A percentile compares a stretch with the other conserved stretches of the same genome.
These are phyloP conservation scores for Biscogniauxia sp. DNA, from an alignment of 2,329 filamentous ascomycete species.

Conservation along the genomic window DNA sequence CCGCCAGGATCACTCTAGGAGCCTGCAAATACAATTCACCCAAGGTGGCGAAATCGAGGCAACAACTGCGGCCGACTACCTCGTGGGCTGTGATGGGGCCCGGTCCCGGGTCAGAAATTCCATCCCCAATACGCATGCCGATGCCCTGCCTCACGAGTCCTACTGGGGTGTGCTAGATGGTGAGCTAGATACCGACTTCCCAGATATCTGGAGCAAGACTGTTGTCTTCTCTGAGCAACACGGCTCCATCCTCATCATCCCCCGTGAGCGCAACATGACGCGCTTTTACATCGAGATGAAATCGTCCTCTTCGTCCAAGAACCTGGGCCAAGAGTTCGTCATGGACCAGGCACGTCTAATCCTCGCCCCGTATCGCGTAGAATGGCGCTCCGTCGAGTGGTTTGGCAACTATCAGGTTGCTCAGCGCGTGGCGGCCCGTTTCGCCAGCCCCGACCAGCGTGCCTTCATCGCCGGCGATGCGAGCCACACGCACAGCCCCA, in stretches of 20 bases:
- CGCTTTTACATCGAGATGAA: slow-evolving; percentile 61
- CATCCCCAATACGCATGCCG: slow-evolving; percentile 49
- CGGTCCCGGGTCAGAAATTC: slow-evolving; percentile 67
- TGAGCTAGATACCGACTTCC: slow-evolving; percentile 68
- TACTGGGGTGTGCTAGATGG: slow-evolving; percentile 73
- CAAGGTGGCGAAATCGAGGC: slow-evolving; percentile 31
- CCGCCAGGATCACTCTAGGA: slow-evolving; percentile 36
- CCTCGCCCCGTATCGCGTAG: slow-evolving; percentile 55
- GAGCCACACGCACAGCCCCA: slow-evolving; percentile 62
- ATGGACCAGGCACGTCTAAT: slow-evolving; percentile 64
- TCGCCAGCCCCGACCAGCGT: slow-evolving; percentile 58
- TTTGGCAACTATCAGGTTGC: slow-evolving; percentile 72
- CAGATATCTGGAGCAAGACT: slow-evolving; percentile 73
- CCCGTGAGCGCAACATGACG: slow-evolving; percentile 70
- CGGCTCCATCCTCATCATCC: slow-evolving; percentile 71
- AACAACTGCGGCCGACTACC: slow-evolving; percentile 45
- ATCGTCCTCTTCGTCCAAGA: slow-evolving; percentile 39
- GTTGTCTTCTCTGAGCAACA: slow-evolving; percentile 64
- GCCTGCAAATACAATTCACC: slow-evolving; percentile 38
- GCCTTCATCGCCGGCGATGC: slow-evolving; percentile 66
- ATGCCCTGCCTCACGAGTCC: slow-evolving; percentile 24
- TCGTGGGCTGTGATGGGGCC: slow-evolving; percentile 72
- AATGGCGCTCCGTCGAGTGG: slow-evolving; percentile 64
- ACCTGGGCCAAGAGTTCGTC: slow-evolving; percentile 62
- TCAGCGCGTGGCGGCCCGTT: slow-evolving; percentile 68